Evolutionary conservation across 2,329 filamentous ascomycete species (phyloP).

Genomic region (Pseudogymnoascus sp.): DNA sequence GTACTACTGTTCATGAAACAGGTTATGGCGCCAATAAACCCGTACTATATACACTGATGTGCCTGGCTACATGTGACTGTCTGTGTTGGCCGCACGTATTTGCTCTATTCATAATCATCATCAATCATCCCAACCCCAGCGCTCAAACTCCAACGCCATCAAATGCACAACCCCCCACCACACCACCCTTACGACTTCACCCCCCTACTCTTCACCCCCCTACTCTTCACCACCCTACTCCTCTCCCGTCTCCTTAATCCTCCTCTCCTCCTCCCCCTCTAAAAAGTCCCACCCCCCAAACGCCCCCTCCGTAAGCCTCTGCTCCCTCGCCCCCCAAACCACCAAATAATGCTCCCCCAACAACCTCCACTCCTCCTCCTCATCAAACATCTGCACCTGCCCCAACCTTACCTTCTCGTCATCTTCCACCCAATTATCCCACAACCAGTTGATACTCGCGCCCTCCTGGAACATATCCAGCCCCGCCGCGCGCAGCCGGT

Average conservation of each 20-base stretch:
- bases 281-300: constrained; percentile 1
- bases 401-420: constrained; percentile 75
- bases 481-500: constrained; percentile 57
- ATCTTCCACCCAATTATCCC: constrained; percentile 61
- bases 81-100: not conserved
- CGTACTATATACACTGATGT: not conserved
- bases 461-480: constrained; percentile 50
- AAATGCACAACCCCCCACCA: not conserved
- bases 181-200: not conserved
- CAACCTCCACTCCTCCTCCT: constrained; percentile 88
- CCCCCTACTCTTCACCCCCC: not conserved
- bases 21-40: not conserved
- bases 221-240: not conserved
- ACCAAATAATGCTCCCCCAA: constrained; percentile 84
- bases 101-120: not conserved
- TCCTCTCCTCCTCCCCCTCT: not conserved
- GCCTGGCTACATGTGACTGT: not conserved
- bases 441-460: constrained; percentile 60
- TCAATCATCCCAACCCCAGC: not conserved
- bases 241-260: not conserved
- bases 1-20: not conserved
- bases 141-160: not conserved
- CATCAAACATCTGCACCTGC: constrained; percentile 77
- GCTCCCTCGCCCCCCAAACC: constrained; percentile 67
- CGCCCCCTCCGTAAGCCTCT: constrained; percentile 15